A percentile compares a stretch with the other conserved stretches of the same genome.
Conservation (phyloP, 2,329 filamentous ascomycete species). For the Herpotrichia juniperi region DNA sequence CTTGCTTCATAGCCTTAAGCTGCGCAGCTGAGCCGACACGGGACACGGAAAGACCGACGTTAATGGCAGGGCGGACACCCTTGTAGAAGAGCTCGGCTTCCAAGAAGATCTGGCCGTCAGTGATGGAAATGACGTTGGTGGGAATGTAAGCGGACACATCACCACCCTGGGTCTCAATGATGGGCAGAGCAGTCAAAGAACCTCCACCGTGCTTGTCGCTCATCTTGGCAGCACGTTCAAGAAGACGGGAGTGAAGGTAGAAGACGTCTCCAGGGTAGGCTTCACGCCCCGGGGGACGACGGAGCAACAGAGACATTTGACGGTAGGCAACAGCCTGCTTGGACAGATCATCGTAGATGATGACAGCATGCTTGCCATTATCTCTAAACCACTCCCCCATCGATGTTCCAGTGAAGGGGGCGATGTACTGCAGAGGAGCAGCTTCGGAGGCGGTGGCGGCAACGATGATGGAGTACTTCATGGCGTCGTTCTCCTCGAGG, state of each 20-base stretch:
- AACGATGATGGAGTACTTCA: slow-evolving; percentile 96
- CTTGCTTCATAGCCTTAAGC: slow-evolving; percentile 99
- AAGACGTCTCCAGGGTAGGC: slow-evolving; percentile 99
- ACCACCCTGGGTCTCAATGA: slow-evolving; percentile 99
- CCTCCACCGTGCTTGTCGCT: slow-evolving; percentile 93
- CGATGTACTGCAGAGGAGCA: slow-evolving; percentile 80
- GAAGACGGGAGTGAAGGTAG: slow-evolving; percentile 98
- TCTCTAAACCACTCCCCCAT: slow-evolving; percentile 75
- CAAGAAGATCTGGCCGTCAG: slow-evolving; percentile 99
- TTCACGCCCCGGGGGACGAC: slow-evolving; percentile 98
- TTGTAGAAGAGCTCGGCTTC: slow-evolving; percentile 99
- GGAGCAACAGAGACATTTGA: slow-evolving; percentile 98
- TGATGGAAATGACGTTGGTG: slow-evolving; percentile 99
- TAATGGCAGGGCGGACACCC: slow-evolving; percentile 99
- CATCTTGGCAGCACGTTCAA: slow-evolving; percentile 99
- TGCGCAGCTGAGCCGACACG: slow-evolving; percentile 99
- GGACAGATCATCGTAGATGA: slow-evolving; percentile 93
- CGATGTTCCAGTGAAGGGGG: slow-evolving; percentile 12
- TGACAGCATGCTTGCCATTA: slow-evolving; percentile 83
- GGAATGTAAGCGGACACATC: slow-evolving; percentile 99
- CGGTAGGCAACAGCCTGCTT: slow-evolving; percentile 99
- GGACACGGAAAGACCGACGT: slow-evolving; percentile 99
- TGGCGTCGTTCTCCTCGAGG: slow-evolving; percentile 98
- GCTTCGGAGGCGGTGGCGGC: slow-evolving; percentile 98
- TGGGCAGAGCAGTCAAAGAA: slow-evolving; percentile 93